phyloP scores from a whole-genome alignment of 495 filamentous ascomycete species.

The Penicillium cinerascens region DNA sequence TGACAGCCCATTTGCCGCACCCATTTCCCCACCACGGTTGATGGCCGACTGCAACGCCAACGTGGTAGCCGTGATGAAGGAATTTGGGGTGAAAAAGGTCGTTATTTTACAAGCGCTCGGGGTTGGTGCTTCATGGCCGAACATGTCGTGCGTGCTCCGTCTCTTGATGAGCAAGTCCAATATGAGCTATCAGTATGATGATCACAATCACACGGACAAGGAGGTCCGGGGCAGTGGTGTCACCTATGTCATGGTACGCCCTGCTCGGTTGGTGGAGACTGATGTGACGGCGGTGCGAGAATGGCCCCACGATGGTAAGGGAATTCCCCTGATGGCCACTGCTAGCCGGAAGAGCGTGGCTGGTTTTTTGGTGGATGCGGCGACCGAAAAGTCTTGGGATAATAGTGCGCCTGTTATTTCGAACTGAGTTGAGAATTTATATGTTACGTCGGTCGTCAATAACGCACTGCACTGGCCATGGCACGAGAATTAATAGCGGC shows the following conservation, averaged over 20 bases:
- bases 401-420: conserved; percentile 26
- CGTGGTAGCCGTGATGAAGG: conserved; percentile 36
- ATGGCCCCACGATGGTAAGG: conserved; percentile 28
- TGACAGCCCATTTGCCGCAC: conserved; percentile 44
- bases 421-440: conserved; percentile 15
- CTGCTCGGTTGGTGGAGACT: conserved; percentile 31
- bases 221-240: conserved; percentile 38
- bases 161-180: conserved; percentile 44
- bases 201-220: conserved; percentile 39
- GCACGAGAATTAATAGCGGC: too few species aligned
- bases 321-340: conserved; percentile 25
- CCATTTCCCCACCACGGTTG: conserved; percentile 39
- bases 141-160: conserved; percentile 37
- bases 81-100: conserved; percentile 35
- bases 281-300: conserved; percentile 17
- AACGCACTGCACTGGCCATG: too few species aligned
- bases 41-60: conserved; percentile 46
- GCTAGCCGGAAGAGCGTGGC: conserved; percentile 27
- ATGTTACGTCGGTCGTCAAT: too few species aligned
- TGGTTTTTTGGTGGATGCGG: conserved; percentile 22
- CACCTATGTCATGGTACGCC: conserved; percentile 42
- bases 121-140: conserved; percentile 44
- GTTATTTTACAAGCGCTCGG: conserved; percentile 46
- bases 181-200: conserved; percentile 42
- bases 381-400: conserved; percentile 19